phyloP scores from a whole-genome alignment of 805 yeast genomes.

The Grigorovia yakushimaensis region DNA sequence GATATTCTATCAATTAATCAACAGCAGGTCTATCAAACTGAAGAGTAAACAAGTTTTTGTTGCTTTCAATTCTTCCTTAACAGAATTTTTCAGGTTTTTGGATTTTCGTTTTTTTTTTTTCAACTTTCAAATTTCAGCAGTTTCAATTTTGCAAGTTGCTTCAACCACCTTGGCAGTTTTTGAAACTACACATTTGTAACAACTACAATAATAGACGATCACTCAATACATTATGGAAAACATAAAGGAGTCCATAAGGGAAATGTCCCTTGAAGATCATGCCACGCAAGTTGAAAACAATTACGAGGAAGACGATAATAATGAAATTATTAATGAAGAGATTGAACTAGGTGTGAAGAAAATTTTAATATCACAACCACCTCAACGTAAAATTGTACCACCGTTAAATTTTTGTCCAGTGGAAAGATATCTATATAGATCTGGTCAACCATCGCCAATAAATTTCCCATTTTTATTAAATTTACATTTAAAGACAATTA shows the following conservation, averaged over 20 bases:
- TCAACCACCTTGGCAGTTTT: no score
- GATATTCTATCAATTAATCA: no score
- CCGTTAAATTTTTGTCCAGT: constrained; percentile 95
- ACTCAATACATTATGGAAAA: neutral
- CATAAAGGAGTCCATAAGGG: neutral
- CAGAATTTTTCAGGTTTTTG: neutral
- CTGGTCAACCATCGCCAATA: constrained; percentile 92
- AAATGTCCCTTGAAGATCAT: constrained; percentile 1
- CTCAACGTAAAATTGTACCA: constrained; percentile 67
- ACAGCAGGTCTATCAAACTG: no score
- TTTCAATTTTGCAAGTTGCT: no score
- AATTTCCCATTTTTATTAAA: constrained; percentile 78
- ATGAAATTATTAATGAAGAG: constrained; percentile 25
- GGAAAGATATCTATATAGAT: constrained; percentile 73
- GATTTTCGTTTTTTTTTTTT: neutral
- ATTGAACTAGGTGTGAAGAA: constrained; percentile 23
- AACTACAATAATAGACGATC: no score
- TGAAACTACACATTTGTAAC: no score
- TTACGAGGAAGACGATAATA: constrained; percentile 24
- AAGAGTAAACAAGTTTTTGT: no score
- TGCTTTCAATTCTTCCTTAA: no score
- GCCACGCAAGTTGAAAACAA: constrained; percentile 4
- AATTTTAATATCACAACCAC: constrained; percentile 39
- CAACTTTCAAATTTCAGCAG: neutral
- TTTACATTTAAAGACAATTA: constrained; percentile 63